Percentiles rank a stretch among this genome's conserved stretches.
Conservation (phyloP, 169 alveolate species). For the Babesia gibsoni region DNA sequence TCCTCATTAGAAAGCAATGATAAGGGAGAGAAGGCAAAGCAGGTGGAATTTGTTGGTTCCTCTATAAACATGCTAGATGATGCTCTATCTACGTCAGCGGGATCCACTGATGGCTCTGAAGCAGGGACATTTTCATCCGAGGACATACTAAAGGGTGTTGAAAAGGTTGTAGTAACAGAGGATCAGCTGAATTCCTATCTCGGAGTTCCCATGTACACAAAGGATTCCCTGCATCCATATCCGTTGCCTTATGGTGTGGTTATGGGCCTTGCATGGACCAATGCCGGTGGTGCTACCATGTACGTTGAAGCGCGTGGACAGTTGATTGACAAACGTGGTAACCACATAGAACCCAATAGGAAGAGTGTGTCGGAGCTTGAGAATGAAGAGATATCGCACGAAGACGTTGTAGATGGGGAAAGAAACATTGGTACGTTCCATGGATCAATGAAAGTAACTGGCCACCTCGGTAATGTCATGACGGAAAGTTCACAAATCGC, state of each 20-base stretch:
- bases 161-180: conserved; percentile 3
- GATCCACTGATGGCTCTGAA: no score
- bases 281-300: conserved; percentile 89
- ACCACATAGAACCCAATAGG: conserved; percentile 48
- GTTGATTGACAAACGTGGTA: conserved; percentile 33
- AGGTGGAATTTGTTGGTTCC: background rate
- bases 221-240: conserved; percentile 58
- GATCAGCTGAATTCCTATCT: conserved; percentile 41
- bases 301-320: conserved; percentile 87
- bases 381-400: conserved; percentile 15
- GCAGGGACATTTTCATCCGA: no score
- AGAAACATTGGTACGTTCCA: conserved; percentile 7
- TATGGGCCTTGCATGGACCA: conserved; percentile 93
- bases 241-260: conserved; percentile 85
- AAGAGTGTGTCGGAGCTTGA: background rate
- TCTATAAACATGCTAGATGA: no score
- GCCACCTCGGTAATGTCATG: conserved; percentile 91
- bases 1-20: background rate
- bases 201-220: conserved; percentile 61
- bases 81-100: no score
- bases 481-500: conserved; percentile 90
- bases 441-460: conserved; percentile 85
- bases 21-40: background rate
- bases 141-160: conserved; percentile 9
- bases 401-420: background rate